Conservation (phyloP, 805 yeast species). For the Saturnispora dispora region DNA sequence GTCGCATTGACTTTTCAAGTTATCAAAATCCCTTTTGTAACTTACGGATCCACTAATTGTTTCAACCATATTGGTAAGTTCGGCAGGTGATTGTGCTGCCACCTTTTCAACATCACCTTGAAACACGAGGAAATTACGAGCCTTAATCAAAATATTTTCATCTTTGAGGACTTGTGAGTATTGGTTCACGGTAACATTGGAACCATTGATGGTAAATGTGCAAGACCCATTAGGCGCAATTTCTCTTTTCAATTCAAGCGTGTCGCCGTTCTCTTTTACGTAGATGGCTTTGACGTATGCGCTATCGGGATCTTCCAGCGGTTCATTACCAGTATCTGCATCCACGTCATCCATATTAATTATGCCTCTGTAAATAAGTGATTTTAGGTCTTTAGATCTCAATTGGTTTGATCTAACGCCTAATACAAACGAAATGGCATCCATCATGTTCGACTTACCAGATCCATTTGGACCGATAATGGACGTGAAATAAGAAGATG, state of each 20-base stretch:
- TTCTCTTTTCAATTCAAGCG: slow-evolving; percentile 53
- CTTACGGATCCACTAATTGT: slow-evolving; percentile 77
- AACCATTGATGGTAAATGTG: slow-evolving; percentile 58
- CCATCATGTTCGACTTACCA: slow-evolving; percentile 96
- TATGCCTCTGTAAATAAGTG: slow-evolving; percentile 73
- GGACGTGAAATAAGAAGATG: slow-evolving; percentile 65
- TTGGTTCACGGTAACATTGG: slow-evolving; percentile 49
- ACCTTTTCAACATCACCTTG: slow-evolving; percentile 96
- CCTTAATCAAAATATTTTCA: slow-evolving; percentile 80
- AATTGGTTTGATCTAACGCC: slow-evolving; percentile 73
- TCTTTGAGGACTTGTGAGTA: slow-evolving; percentile 58
- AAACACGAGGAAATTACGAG: slow-evolving; percentile 85
- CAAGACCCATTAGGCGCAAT: slow-evolving; percentile 53
- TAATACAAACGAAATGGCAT: slow-evolving; percentile 85
- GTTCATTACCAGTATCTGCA: slow-evolving; percentile 16
- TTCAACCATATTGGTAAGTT: slow-evolving; percentile 67
- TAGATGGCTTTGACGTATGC: slow-evolving; percentile 79
- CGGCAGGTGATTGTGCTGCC: slow-evolving; percentile 77
- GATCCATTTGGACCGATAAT: slow-evolving; percentile 98
- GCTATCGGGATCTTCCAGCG: slow-evolving; percentile 50
- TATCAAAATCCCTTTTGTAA: slow-evolving; percentile 55
- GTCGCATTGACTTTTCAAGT: slow-evolving; percentile 53
- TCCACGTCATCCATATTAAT: slow-evolving; percentile 25
- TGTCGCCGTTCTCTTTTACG: slow-evolving; percentile 50
- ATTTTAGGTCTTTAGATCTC: slow-evolving; percentile 64